phyloP scores from a whole-genome alignment of 1,284 basidiomycete genomes.

The Macrocystidia cucumis region DNA sequence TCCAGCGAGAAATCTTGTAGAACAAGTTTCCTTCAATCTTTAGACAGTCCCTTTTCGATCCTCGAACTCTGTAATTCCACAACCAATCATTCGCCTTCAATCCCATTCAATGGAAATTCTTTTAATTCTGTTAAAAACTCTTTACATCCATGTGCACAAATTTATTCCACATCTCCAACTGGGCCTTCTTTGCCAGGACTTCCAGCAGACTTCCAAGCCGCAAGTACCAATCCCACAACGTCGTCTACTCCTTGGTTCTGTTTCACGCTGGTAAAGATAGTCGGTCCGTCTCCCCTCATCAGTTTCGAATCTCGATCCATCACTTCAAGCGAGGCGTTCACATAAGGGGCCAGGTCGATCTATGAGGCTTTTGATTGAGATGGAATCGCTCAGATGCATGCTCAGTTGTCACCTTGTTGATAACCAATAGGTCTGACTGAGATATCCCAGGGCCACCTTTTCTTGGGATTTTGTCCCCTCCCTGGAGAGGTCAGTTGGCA shows the following conservation, averaged over 20 bases:
- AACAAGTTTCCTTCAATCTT: too few species aligned
- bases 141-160: not conserved
- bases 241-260: conserved; percentile 78
- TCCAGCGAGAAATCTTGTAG: too few species aligned
- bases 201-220: conserved; percentile 79
- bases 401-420: conserved; percentile 74
- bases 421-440: conserved; percentile 88
- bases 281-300: conserved; percentile 94
- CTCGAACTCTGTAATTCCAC: too few species aligned
- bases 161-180: conserved; percentile 28
- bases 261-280: conserved; percentile 86
- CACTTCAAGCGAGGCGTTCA: conserved; percentile 89
- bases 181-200: conserved; percentile 53
- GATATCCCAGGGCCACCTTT: conserved; percentile 98
- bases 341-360: conserved; percentile 91
- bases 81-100: too few species aligned
- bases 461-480: conserved; percentile 96
- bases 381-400: not conserved
- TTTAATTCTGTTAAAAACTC: too few species aligned
- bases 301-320: conserved; percentile 91
- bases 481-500: conserved; percentile 30
- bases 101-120: too few species aligned
- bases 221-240: conserved; percentile 76
- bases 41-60: too few species aligned
- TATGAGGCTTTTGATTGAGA: conserved; percentile 20